These are phyloP conservation scores for Monilinia vaccinii-corymbosi DNA, from an alignment of 2,329 filamentous ascomycete species.

Conservation along the genomic window DNA sequence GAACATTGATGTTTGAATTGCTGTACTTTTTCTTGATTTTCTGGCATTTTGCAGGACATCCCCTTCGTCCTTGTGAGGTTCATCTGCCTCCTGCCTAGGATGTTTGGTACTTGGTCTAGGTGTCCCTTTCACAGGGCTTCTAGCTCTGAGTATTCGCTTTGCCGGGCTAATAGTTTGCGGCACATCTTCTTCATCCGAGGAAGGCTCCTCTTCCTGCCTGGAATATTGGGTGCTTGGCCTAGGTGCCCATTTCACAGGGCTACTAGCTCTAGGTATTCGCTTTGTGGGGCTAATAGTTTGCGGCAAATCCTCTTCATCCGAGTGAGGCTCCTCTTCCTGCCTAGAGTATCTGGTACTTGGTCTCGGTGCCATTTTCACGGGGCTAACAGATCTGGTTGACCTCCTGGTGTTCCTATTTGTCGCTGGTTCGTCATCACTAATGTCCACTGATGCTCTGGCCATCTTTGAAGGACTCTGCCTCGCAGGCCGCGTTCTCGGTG, in stretches of 20 bases:
- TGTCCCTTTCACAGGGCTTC: conserved; percentile 39
- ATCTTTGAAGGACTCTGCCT: conserved; percentile 45
- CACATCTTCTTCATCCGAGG: conserved; percentile 34
- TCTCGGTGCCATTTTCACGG: no score
- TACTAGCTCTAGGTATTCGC: conserved; percentile 44
- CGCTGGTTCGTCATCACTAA: conserved; percentile 6
- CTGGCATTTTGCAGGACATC: conserved; percentile 37
- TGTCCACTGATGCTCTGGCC: conserved; percentile 30
- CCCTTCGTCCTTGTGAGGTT: conserved; percentile 38
- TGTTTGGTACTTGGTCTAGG: conserved; percentile 47
- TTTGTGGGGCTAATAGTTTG: conserved; percentile 43
- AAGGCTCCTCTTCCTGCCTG: conserved; percentile 42
- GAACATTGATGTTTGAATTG: conserved; percentile 34
- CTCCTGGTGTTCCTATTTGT: conserved; percentile 34
- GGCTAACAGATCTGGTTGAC: conserved; percentile 44
- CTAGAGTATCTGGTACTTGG: no score
- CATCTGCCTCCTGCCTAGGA: conserved; percentile 40
- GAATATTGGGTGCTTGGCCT: conserved; percentile 46
- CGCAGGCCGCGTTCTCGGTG: conserved; percentile 39
- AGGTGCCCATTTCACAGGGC: conserved; percentile 40
- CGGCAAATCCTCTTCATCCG: no score
- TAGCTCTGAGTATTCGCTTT: conserved; percentile 40
- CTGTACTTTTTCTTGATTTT: conserved; percentile 42
- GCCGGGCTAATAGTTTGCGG: conserved; percentile 36
- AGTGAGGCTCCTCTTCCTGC: no score